Evolutionary conservation across 768 basidiomycete genomes (phyloP).

Genomic region (Mycena filopes): DNA sequence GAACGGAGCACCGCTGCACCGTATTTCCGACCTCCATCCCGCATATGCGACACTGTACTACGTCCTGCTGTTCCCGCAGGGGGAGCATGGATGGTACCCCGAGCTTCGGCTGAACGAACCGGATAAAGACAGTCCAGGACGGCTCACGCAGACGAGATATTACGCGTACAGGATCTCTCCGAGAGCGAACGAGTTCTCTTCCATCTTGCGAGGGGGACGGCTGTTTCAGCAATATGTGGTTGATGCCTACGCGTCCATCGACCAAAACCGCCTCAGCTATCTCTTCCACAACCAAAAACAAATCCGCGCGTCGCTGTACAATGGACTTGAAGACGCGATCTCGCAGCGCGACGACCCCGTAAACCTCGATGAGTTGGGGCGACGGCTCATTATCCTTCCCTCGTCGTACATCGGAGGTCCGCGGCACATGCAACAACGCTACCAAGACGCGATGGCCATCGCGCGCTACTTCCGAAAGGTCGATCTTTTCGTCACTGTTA

Average conservation of each 20-base stretch:
- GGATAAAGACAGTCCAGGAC: conserved; percentile 3
- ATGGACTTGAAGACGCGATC: conserved; percentile 42
- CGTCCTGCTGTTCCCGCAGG: conserved; percentile 47
- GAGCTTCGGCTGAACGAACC: conserved; percentile 22
- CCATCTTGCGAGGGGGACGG: conserved; percentile 45
- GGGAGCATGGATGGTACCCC: conserved; percentile 45
- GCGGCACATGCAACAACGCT: conserved; percentile 45
- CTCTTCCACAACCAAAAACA: conserved; percentile 40
- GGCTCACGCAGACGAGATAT: conserved; percentile 2
- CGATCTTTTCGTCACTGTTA: conserved; percentile 6
- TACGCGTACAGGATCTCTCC: background rate
- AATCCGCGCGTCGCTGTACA: conserved; percentile 45
- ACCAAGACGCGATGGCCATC: conserved; percentile 56
- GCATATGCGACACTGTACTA: conserved; percentile 47
- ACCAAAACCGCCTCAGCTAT: conserved; percentile 45
- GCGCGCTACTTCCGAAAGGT: conserved; percentile 31
- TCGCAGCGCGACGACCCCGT: conserved; percentile 24
- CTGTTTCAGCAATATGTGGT: conserved; percentile 53
- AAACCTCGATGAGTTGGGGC: conserved; percentile 38
- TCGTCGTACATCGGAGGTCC: conserved; percentile 31
- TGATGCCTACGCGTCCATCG: conserved; percentile 49
- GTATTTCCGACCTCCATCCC: conserved; percentile 42
- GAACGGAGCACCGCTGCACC: conserved; percentile 27
- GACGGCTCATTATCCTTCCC: conserved; percentile 37
- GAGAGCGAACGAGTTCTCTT: conserved; percentile 33